These are phyloP conservation scores for Exserohilum turcica DNA, from an alignment of 2,329 filamentous ascomycete species.

Conservation along the genomic window DNA sequence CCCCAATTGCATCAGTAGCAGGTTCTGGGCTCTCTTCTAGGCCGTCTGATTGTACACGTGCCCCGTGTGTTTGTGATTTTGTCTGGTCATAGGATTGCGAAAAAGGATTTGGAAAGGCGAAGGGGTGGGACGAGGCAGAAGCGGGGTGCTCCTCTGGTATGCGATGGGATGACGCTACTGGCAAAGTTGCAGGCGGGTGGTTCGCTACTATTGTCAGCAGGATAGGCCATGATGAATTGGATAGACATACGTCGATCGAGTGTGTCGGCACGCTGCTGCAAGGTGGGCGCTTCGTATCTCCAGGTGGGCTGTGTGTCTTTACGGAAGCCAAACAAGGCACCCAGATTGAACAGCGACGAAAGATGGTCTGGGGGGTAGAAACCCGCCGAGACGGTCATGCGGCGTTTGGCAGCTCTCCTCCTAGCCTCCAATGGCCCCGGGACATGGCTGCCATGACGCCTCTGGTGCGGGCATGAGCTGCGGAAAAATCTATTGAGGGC, in stretches of 20 bases:
- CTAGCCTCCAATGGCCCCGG: constrained; percentile 68
- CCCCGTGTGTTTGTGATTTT: neutral
- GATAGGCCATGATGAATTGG: neutral
- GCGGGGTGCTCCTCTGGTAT: neutral
- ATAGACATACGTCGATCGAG: constrained; percentile 27
- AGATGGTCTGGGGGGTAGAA: constrained; percentile 42
- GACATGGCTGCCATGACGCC: constrained; percentile 63
- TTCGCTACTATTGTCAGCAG: constrained; percentile 8
- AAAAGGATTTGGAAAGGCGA: constrained; percentile 3
- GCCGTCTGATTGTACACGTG: neutral
- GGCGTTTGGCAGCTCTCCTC: constrained; percentile 60
- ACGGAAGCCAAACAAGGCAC: constrained; percentile 35
- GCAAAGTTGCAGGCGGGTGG: neutral
- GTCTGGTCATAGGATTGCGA: neutral
- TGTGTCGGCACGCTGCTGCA: constrained; percentile 15
- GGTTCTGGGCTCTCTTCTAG: neutral
- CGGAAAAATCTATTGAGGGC: constrained; percentile 59
- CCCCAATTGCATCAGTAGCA: neutral
- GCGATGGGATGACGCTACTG: constrained; percentile 1
- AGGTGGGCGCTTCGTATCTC: constrained; percentile 45
- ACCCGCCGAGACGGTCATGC: constrained; percentile 56
- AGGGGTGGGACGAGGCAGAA: neutral
- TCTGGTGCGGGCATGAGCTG: constrained; percentile 52
- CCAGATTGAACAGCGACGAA: constrained; percentile 33
- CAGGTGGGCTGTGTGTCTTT: constrained; percentile 30